Evolutionary conservation across 2,329 filamentous ascomycete genomes (phyloP), one percentile per base, ranked within the genome.

Genomic region (Penicillium olsonii): DNA sequence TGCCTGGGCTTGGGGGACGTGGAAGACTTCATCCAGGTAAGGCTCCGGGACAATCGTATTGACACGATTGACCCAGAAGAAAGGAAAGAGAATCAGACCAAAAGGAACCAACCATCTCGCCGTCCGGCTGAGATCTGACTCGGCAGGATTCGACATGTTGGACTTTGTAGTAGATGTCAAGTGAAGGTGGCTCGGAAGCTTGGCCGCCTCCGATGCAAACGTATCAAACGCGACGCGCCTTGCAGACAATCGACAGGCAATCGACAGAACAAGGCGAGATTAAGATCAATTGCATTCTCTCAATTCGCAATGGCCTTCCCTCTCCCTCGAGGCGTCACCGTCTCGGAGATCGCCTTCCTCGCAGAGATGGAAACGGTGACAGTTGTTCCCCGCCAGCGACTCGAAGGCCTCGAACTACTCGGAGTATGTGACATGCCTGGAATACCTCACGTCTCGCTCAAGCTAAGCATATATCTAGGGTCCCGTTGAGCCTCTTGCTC

Each of bases 321-420:
- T 56, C 76, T 85, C 35, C 80, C 81, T 33, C 76, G 80, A 55
- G 82, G 87, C 70, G 81, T 96, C 37, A 87, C 88, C 62, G 90
- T 94, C 52, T 80, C 88, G 56, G 94, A 99, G 75, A 88, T 95
- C 38, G 88, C 91, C 42, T 99, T 97, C 67, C 78, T 97, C 22
- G 96, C 92, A 72, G 94, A 99, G 76, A 97, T 96, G 91, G 92
- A 97, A 75, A 83, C 90, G 64, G 88, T 99, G 48, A 96, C 92
- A 0, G 83, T 99, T 18, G 84, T 97, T 42, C 94, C 94, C 29
- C 88, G 94, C 45, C 92, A 97, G 70, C 84, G 88, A 56, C 84
- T 99, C 45, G 91, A 96, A 59, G 84, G 84, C 60, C 87, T 99
- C 55, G 81, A 89, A 62, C 81, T 99, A 54, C 82, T 99, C 47